Conservation (phyloP, 2,329 filamentous ascomycete species). For the Paracoccidioides brasiliensis region DNA sequence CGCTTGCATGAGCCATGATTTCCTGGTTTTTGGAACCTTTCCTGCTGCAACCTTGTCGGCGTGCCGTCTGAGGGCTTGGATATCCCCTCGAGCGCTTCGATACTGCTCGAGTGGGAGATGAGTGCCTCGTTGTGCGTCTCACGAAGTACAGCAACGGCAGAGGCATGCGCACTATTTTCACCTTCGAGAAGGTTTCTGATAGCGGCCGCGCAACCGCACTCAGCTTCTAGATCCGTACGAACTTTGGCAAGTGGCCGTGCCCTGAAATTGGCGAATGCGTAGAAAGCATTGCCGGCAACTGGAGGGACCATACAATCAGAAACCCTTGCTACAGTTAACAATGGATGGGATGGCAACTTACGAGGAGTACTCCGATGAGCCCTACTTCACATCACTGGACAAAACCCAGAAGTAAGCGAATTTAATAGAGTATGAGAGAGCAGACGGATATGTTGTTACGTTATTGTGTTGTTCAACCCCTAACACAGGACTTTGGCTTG, state of each 20-base stretch:
- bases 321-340: background rate
- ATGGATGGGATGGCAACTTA: background rate
- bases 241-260: background rate
- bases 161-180: background rate
- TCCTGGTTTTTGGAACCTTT: background rate
- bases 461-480: background rate
- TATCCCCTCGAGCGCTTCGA: background rate
- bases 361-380: background rate
- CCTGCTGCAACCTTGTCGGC: background rate
- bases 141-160: background rate
- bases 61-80: background rate
- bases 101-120: background rate
- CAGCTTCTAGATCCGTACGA: background rate
- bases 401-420: background rate
- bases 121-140: background rate
- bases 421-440: background rate
- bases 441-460: background rate
- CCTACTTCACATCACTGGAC: background rate
- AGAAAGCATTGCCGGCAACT: background rate
- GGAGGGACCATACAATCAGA: background rate
- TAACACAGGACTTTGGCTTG: background rate
- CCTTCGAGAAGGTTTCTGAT: background rate
- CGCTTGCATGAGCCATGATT: background rate
- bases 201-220: background rate
- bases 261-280: background rate